A percentile compares a stretch with the other conserved stretches of the same genome.
Evolutionary conservation across 139 green algal species (phyloP).

Genomic region (Limnomonas spitsbergensis): DNA sequence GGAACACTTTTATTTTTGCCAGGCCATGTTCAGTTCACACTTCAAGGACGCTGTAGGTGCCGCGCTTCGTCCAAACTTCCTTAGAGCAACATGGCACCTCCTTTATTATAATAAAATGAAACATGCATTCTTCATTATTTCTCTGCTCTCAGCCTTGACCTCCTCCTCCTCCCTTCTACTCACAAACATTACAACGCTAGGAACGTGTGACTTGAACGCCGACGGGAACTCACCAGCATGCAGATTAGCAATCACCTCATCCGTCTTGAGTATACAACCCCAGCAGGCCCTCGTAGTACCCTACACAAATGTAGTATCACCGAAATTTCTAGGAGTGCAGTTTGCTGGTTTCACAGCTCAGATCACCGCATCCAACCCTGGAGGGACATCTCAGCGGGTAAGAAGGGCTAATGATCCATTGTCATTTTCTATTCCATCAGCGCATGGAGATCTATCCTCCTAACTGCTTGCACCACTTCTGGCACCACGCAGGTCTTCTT

Average conservation of each 20-base stretch:
- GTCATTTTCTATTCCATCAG: no score
- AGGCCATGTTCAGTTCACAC: no score
- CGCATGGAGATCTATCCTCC: no score
- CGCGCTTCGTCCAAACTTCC: no score
- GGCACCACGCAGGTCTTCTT: background rate
- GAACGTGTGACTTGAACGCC: background rate
- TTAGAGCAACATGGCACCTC: no score
- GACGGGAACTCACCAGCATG: background rate
- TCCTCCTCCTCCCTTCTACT: background rate
- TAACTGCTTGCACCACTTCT: no score
- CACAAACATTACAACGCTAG: background rate
- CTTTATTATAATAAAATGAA: no score
- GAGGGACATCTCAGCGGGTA: background rate
- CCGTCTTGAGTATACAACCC: background rate
- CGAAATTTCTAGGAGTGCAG: background rate
- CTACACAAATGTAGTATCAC: background rate
- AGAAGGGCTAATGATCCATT: background rate
- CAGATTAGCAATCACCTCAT: background rate
- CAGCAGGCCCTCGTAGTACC: background rate
- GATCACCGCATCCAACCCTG: background rate
- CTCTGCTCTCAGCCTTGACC: no score
- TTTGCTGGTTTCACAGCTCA: background rate
- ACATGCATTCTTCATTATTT: no score
- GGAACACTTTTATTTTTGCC: no score
- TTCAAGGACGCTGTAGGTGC: no score